Percentiles rank a stretch among this genome's conserved stretches.
Evolutionary conservation across 1,139 yeast genomes (phyloP).

Genomic region (Kodamaea anthophila): DNA sequence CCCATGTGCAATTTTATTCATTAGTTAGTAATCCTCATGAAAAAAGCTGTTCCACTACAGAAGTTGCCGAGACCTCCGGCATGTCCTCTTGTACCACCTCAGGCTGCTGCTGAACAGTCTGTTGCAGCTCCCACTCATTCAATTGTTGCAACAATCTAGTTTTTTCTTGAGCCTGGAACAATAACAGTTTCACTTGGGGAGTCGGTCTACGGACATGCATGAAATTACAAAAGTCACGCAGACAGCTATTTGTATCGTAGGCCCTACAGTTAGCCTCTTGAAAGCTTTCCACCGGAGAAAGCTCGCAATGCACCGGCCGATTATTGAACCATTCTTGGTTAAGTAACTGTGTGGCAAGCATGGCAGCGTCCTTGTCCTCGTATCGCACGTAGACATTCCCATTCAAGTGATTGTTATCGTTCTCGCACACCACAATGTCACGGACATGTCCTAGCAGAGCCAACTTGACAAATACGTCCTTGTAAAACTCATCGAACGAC

Average conservation of each 20-base stretch:
- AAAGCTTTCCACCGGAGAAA: slow-evolving; percentile 70
- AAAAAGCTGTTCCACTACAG: slow-evolving; percentile 17
- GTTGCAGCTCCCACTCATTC: slow-evolving; percentile 7
- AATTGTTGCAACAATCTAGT: slow-evolving; percentile 14
- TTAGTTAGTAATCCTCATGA: slow-evolving; percentile 7
- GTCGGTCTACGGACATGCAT: slow-evolving; percentile 71
- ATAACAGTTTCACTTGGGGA: slow-evolving; percentile 29
- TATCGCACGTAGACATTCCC: slow-evolving; percentile 81
- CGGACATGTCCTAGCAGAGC: slow-evolving; percentile 60
- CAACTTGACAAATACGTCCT: slow-evolving; percentile 67
- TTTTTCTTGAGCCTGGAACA: slow-evolving; percentile 37
- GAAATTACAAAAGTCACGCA: slow-evolving; percentile 77
- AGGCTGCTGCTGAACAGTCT: background rate
- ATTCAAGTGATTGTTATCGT: slow-evolving; percentile 68
- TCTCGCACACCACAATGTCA: slow-evolving; percentile 73
- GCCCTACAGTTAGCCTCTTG: slow-evolving; percentile 72
- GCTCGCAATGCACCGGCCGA: slow-evolving; percentile 74
- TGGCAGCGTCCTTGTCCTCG: slow-evolving; percentile 51
- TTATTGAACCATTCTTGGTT: slow-evolving; percentile 80
- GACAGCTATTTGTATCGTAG: slow-evolving; percentile 57
- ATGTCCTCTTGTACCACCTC: background rate
- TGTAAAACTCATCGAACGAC: slow-evolving; percentile 60
- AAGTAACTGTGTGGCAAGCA: slow-evolving; percentile 50
- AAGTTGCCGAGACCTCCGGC: slow-evolving; percentile 9
- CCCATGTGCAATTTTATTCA: no score